A percentile compares a stretch with the other conserved stretches of the same genome.
Evolutionary conservation across 768 basidiomycete species (phyloP).

Genomic region (Lentinula boryana): DNA sequence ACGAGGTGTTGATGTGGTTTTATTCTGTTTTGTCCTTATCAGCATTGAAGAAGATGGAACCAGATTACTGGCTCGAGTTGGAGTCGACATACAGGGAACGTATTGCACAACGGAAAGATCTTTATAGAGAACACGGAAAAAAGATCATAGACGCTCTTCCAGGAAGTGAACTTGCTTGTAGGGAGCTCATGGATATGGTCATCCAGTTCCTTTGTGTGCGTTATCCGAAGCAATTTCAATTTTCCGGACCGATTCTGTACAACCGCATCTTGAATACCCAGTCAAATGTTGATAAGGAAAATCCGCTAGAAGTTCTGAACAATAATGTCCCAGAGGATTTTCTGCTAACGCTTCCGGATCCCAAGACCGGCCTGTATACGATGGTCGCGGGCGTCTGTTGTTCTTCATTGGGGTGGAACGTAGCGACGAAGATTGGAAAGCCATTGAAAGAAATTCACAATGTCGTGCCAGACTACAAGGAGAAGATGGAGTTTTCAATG

Average conservation of each 20-base stretch:
- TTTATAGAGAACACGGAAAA: slow-evolving; percentile 32
- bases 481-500: slow-evolving; percentile 43
- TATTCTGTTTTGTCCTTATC: not conserved
- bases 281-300: slow-evolving; percentile 19
- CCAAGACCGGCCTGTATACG: slow-evolving; percentile 34
- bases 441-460: slow-evolving; percentile 39
- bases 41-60: slow-evolving; percentile 44
- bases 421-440: slow-evolving; percentile 40
- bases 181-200: slow-evolving; percentile 50
- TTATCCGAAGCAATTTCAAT: slow-evolving; percentile 48
- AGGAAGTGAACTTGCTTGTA: slow-evolving; percentile 41
- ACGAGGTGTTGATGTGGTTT: not conserved
- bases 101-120: slow-evolving; percentile 33
- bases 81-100: slow-evolving; percentile 43
- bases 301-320: slow-evolving; percentile 39
- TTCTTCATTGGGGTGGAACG: slow-evolving; percentile 46
- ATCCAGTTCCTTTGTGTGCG: slow-evolving; percentile 50
- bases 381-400: slow-evolving; percentile 39
- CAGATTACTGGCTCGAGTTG: slow-evolving; percentile 53
- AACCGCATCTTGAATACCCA: slow-evolving; percentile 35
- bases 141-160: slow-evolving; percentile 39
- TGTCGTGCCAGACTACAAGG: slow-evolving; percentile 44
- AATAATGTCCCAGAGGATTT: slow-evolving; percentile 51
- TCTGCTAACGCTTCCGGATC: slow-evolving; percentile 33
- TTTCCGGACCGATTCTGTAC: slow-evolving; percentile 27